phyloP scores from a whole-genome alignment of 2,329 filamentous ascomycete species.

The Diaporthe amygdali region DNA sequence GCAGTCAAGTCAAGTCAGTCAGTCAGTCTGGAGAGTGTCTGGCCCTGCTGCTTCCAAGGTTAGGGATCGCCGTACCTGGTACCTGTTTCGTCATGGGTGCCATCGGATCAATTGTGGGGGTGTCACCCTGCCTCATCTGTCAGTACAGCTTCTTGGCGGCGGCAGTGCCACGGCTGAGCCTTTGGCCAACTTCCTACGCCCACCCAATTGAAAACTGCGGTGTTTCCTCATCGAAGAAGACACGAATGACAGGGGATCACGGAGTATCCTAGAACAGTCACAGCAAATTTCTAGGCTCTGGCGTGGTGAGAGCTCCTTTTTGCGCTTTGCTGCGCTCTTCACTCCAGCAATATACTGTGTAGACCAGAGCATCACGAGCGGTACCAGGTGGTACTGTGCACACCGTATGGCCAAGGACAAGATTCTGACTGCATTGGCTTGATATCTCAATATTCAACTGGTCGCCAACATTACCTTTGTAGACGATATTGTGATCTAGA shows the following conservation, averaged over 20 bases:
- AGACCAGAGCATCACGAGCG: no score
- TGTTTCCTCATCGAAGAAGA: background rate
- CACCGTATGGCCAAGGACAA: no score
- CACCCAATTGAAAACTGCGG: background rate
- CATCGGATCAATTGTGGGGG: background rate
- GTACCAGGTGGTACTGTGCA: no score
- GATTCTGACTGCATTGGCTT: no score
- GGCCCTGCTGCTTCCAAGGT: background rate
- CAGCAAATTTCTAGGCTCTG: no score
- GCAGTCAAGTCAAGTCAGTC: background rate
- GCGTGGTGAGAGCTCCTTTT: no score
- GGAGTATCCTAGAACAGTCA: no score
- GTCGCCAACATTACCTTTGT: background rate
- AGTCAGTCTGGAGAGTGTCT: background rate
- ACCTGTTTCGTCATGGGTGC: background rate
- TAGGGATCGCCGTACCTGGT: background rate
- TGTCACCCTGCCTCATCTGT: background rate
- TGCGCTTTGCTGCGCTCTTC: no score
- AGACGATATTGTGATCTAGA: background rate
- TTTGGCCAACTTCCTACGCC: background rate
- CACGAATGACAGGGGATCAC: no score
- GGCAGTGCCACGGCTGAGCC: conserved; percentile 5
- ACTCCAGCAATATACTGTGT: no score
- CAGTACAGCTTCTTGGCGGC: background rate
- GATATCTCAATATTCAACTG: no score